phyloP scores from a whole-genome alignment of 2,329 filamentous ascomycete genomes.

The Botrytis deweyae region DNA sequence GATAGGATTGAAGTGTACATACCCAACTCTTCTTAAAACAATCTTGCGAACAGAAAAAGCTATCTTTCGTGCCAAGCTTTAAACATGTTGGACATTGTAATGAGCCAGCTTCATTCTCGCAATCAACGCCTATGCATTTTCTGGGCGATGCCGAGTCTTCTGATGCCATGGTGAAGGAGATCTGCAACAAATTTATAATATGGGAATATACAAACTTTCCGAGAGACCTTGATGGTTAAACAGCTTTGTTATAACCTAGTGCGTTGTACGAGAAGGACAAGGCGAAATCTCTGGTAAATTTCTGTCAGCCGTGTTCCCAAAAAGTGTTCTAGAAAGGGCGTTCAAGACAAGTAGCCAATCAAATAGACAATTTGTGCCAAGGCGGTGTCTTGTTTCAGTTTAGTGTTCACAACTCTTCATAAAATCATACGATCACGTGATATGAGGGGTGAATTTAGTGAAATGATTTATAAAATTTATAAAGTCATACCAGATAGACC shows the following conservation, averaged over 20 bases:
- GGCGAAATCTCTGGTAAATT: background rate
- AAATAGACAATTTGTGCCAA: background rate
- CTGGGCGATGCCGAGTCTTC: constrained; percentile 55
- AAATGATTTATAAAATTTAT: constrained; percentile 10
- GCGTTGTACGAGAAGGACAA: background rate
- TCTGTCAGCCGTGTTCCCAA: background rate
- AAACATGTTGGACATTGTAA: constrained; percentile 95
- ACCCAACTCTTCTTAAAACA: constrained; percentile 99
- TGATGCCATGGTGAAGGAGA: constrained; percentile 26
- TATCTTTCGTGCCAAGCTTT: constrained; percentile 82
- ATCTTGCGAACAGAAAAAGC: constrained; percentile 96
- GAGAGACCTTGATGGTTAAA: background rate
- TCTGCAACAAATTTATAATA: background rate
- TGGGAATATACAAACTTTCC: background rate
- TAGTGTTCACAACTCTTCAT: background rate
- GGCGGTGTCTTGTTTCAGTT: background rate
- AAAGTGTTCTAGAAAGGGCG: constrained; percentile 14
- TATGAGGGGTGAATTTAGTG: background rate
- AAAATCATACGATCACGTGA: background rate
- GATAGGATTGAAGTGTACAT: constrained; percentile 40
- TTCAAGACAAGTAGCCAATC: background rate
- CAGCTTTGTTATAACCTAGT: background rate
- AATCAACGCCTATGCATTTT: constrained; percentile 80
- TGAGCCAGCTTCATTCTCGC: constrained; percentile 78
- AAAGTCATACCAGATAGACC: background rate